phyloP scores from a whole-genome alignment of 2,329 filamentous ascomycete genomes.

The Samsoniella hepiali region DNA sequence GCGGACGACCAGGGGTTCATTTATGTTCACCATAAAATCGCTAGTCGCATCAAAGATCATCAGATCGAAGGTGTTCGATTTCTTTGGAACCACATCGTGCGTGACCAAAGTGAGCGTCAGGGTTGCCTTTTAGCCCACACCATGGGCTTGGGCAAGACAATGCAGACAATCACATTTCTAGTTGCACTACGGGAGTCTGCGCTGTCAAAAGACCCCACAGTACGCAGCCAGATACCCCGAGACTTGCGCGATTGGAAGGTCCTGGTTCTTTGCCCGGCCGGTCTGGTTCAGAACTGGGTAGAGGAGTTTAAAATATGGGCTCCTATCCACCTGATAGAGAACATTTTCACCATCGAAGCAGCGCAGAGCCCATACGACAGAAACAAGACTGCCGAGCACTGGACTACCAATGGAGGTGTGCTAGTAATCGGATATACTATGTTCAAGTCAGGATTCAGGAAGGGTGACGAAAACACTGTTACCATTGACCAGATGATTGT shows the following conservation, averaged over 20 bases:
- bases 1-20: constrained; percentile 56
- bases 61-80: constrained; percentile 81
- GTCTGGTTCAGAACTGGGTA: constrained; percentile 76
- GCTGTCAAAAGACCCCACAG: constrained; percentile 51
- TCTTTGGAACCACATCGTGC: constrained; percentile 81
- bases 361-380: constrained; percentile 37
- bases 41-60: constrained; percentile 67
- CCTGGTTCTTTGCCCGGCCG: constrained; percentile 72
- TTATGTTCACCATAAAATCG: constrained; percentile 63
- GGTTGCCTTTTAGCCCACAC: constrained; percentile 83
- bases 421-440: constrained; percentile 74
- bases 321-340: constrained; percentile 52
- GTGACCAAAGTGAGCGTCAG: constrained; percentile 54
- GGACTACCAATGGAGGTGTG: constrained; percentile 65
- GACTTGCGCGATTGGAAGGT: constrained; percentile 60
- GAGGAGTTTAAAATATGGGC: constrained; percentile 74
- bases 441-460: constrained; percentile 42
- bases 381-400: constrained; percentile 47
- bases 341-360: constrained; percentile 53
- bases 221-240: constrained; percentile 65
- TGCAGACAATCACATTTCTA: constrained; percentile 85
- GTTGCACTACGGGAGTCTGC: constrained; percentile 68
- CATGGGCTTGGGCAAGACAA: constrained; percentile 90
- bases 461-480: constrained; percentile 25
- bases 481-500: constrained; percentile 47